A percentile compares a stretch with the other conserved stretches of the same genome.
Evolutionary conservation across 1,139 yeast genomes (phyloP).

Genomic region (Sugiyamaella japonica): DNA sequence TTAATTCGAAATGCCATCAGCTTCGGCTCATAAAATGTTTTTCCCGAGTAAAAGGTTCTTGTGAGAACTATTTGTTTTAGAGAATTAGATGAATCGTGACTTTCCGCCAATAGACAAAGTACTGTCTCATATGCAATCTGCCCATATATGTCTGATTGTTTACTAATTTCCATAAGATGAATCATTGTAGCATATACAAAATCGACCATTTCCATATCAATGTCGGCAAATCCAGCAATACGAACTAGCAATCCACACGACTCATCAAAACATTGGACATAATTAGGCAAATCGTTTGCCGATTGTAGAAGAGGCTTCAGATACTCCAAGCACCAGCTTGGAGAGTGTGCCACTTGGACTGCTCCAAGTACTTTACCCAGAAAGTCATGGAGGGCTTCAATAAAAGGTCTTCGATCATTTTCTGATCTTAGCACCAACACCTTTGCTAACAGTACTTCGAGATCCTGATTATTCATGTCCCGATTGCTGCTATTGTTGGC

Average conservation of each 20-base stretch:
- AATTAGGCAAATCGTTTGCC: conserved; percentile 16
- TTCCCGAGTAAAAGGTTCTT: conserved; percentile 4
- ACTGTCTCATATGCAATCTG: conserved; percentile 26
- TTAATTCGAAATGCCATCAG: conserved; percentile 21
- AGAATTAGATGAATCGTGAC: conserved; percentile 5
- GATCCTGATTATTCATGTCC: neutral
- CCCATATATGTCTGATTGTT: conserved; percentile 16
- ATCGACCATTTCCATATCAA: conserved; percentile 18
- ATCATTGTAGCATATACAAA: conserved; percentile 18
- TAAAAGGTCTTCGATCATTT: neutral
- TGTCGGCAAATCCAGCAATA: conserved; percentile 15
- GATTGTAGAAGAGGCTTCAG: conserved; percentile 17
- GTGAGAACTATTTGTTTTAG: conserved; percentile 15
- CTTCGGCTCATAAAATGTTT: conserved; percentile 14
- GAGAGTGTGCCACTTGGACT: conserved; percentile 18
- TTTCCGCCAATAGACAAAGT: conserved; percentile 20
- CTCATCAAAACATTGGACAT: conserved; percentile 22
- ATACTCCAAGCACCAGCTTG: conserved; percentile 24
- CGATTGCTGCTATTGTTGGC: neutral
- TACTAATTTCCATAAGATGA: conserved; percentile 1
- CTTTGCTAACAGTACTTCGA: neutral
- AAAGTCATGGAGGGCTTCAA: conserved; percentile 15
- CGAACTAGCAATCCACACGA: conserved; percentile 21
- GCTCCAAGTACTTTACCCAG: conserved; percentile 7
- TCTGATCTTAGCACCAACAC: neutral